Evolutionary conservation across 306 rosid genomes (phyloP).

Genomic region (Abrus pulchellus): DNA sequence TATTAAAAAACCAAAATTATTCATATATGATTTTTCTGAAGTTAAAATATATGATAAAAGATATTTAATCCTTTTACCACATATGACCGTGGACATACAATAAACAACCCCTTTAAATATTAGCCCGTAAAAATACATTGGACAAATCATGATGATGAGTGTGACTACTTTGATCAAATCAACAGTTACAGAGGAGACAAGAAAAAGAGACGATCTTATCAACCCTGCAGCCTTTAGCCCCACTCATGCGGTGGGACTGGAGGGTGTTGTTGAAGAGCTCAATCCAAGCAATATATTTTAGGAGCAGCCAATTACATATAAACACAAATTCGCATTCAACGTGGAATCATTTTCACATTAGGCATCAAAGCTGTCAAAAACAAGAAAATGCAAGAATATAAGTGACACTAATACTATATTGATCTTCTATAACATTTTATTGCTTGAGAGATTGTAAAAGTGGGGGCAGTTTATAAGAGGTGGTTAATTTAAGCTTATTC

Average conservation of each 20-base stretch:
- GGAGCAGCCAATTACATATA: background rate
- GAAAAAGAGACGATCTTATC: slow-evolving; percentile 41
- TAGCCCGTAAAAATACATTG: no score
- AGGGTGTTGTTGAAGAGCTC: slow-evolving; percentile 29
- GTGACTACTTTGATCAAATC: slow-evolving; percentile 35
- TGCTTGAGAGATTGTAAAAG: slow-evolving; percentile 16
- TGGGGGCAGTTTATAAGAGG: background rate
- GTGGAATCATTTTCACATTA: slow-evolving; percentile 40
- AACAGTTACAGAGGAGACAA: slow-evolving; percentile 42
- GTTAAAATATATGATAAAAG: background rate
- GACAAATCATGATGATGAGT: slow-evolving; percentile 20
- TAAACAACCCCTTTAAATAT: background rate
- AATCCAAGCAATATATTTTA: slow-evolving; percentile 39
- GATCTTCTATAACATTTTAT: slow-evolving; percentile 28
- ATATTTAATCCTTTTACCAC: background rate
- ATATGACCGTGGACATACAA: background rate
- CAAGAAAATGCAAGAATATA: slow-evolving; percentile 33
- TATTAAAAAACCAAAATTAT: no score
- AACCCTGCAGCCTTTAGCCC: slow-evolving; percentile 13
- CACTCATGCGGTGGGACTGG: slow-evolving; percentile 35
- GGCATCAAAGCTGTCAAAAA: slow-evolving; percentile 24
- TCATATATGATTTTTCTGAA: background rate
- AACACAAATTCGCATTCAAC: slow-evolving; percentile 33
- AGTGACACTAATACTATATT: slow-evolving; percentile 26
- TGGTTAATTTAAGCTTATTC: slow-evolving; percentile 33